These are phyloP conservation scores for Theileria orientalis DNA, from an alignment of 169 alveolate species.

Conservation along the genomic window DNA sequence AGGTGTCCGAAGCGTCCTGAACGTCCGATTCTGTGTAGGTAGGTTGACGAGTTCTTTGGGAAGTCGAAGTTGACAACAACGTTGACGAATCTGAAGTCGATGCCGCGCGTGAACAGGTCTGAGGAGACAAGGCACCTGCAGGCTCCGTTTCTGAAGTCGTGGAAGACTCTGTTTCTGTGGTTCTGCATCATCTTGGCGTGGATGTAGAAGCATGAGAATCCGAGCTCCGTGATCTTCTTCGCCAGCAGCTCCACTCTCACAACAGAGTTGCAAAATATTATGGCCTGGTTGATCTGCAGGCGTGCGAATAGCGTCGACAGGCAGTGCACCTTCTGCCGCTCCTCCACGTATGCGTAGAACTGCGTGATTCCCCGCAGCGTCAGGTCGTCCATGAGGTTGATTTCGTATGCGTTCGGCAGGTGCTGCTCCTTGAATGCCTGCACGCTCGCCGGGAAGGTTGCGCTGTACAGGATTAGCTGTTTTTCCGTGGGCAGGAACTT, in stretches of 20 bases:
- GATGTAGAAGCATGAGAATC: slow-evolving; percentile 96
- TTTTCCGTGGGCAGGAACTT: slow-evolving; percentile 89
- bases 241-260: slow-evolving; percentile 98
- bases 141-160: slow-evolving; percentile 97
- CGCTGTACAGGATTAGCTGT: slow-evolving; percentile 95
- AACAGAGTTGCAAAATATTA: slow-evolving; percentile 97
- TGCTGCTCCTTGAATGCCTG: slow-evolving; percentile 92
- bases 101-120: slow-evolving; percentile 98
- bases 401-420: slow-evolving; percentile 94
- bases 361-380: slow-evolving; percentile 98
- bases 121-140: slow-evolving; percentile 90
- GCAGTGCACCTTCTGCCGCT: slow-evolving; percentile 97
- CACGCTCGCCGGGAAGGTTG: slow-evolving; percentile 98
- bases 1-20: slow-evolving; percentile 98
- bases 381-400: slow-evolving; percentile 97
- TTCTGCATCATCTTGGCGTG: slow-evolving; percentile 97
- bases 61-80: slow-evolving; percentile 99
- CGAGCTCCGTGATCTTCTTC: slow-evolving; percentile 98
- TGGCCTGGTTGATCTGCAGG: slow-evolving; percentile 96
- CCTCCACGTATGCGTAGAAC: slow-evolving; percentile 97
- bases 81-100: slow-evolving; percentile 96
- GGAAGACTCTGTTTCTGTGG: slow-evolving; percentile 95
- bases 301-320: slow-evolving; percentile 91
- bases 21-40: slow-evolving; percentile 96
- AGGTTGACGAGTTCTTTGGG: slow-evolving; percentile 95